Evolutionary conservation across 176 grass and related monocot species (phyloP).

Genomic region (Zea luxurians): DNA sequence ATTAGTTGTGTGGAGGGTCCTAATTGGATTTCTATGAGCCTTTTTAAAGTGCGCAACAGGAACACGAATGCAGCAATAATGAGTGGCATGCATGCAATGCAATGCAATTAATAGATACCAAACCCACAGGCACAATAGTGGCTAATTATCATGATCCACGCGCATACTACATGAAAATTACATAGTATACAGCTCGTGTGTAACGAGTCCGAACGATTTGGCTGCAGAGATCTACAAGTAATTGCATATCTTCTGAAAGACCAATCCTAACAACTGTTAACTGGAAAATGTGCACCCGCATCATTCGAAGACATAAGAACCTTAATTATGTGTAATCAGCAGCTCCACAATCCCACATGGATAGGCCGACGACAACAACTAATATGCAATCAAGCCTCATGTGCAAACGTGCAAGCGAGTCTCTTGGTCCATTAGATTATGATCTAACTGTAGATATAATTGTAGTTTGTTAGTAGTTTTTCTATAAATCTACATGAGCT

Average conservation of each 20-base stretch:
- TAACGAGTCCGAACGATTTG: background rate
- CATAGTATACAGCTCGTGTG: background rate
- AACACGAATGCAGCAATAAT: background rate
- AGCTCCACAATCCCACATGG: too few species aligned
- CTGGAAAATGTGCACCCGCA: too few species aligned
- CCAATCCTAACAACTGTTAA: background rate
- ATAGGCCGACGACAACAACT: too few species aligned
- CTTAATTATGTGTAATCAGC: too few species aligned
- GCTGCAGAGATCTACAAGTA: background rate
- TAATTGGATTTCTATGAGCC: background rate
- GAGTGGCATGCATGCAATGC: background rate
- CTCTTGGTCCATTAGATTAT: too few species aligned
- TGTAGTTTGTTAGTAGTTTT: too few species aligned
- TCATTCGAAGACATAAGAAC: too few species aligned
- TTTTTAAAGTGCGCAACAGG: background rate
- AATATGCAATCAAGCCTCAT: too few species aligned
- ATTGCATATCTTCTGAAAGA: background rate
- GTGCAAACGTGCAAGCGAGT: too few species aligned
- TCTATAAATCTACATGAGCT: too few species aligned
- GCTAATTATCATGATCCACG: background rate
- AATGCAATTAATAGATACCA: background rate
- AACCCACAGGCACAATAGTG: background rate
- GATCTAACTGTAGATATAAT: too few species aligned
- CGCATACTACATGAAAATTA: background rate
- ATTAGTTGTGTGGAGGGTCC: background rate